Base-by-base conservation (phyloP, 371 early-diverging fungal species). In the Batkoa obscura region DNA sequence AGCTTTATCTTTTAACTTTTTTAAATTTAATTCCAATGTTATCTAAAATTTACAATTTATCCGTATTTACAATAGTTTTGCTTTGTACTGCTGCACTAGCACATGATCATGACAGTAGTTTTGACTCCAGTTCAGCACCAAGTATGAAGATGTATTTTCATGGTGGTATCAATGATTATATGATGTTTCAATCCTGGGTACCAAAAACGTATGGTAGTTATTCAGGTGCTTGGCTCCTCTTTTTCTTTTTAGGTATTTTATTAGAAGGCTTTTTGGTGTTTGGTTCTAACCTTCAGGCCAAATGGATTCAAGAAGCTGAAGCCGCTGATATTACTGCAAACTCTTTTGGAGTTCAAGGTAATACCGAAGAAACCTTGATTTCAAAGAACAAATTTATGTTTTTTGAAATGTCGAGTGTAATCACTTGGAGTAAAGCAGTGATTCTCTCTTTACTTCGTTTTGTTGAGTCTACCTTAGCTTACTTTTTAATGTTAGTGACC, bases 81-180 rank as follows among this genome's bases (percentile, higher is more conserved):
- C n/a, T n/a, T n/a, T n/a, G n/a, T n/a, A n/a, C n/a, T n/a, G n/a
- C n/a, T n/a, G n/a, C n/a, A n/a, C n/a, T n/a, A n/a, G n/a, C n/a
- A n/a, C n/a, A n/a, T n/a, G n/a, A n/a, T n/a, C n/a, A n/a, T n/a
- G n/a, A n/a, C n/a, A n/a, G n/a, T n/a, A n/a, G n/a, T n/a, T n/a
- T n/a, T n/a, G n/a, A n/a, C n/a, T n/a, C n/a, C n/a, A n/a, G n/a
- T n/a, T n/a, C n/a, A 8, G 42, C 54, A 43, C 63, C 73, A 9
- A 41, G 60, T 10, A 76, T 73, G 74, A 63, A 64, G 58, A 76
- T 76, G 76, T 76, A 62, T 58, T 76, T 74, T 59, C 77, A 76
- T 57, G 58, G 56, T 35, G 71, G 64, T 10, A 66, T 69, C 39
- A 43, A 49, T 15, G 69, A 68, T 42, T 65, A 65, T 32, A 57